These are phyloP conservation scores for Pezicula rhizophila DNA, from an alignment of 2,329 filamentous ascomycete genomes.

Conservation along the genomic window DNA sequence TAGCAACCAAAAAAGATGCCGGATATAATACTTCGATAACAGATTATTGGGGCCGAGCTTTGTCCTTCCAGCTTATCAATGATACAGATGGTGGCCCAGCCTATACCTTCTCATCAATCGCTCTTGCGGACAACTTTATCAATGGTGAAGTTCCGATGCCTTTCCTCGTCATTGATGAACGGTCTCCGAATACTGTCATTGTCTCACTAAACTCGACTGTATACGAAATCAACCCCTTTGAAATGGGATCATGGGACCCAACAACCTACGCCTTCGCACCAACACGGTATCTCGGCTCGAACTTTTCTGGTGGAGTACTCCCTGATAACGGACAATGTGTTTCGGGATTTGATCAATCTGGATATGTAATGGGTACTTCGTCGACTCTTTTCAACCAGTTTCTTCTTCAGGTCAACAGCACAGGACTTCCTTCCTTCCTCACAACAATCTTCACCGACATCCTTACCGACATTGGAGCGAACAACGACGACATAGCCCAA, in stretches of 20 bases:
- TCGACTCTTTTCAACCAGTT: slow-evolving; percentile 80
- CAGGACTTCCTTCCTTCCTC: slow-evolving; percentile 39
- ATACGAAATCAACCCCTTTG: slow-evolving; percentile 73
- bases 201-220: slow-evolving; percentile 69
- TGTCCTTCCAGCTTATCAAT: slow-evolving; percentile 83
- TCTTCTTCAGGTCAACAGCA: slow-evolving; percentile 56
- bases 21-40: slow-evolving; percentile 69
- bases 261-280: slow-evolving; percentile 67
- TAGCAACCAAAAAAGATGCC: slow-evolving; percentile 55
- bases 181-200: slow-evolving; percentile 53
- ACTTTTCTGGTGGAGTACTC: slow-evolving; percentile 59
- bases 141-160: slow-evolving; percentile 64
- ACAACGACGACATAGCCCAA: slow-evolving; percentile 66
- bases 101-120: slow-evolving; percentile 80
- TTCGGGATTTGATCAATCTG: slow-evolving; percentile 74
- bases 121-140: slow-evolving; percentile 54
- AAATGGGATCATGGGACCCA: slow-evolving; percentile 72
- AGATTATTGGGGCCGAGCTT: slow-evolving; percentile 81
- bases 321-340: slow-evolving; percentile 56
- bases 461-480: slow-evolving; percentile 47
- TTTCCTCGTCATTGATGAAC: slow-evolving; percentile 64
- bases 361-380: slow-evolving; percentile 81
- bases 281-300: slow-evolving; percentile 64
- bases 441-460: slow-evolving; percentile 46
- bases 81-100: slow-evolving; percentile 65